phyloP scores from a whole-genome alignment of 768 basidiomycete species.

The Nidularia sp. region DNA sequence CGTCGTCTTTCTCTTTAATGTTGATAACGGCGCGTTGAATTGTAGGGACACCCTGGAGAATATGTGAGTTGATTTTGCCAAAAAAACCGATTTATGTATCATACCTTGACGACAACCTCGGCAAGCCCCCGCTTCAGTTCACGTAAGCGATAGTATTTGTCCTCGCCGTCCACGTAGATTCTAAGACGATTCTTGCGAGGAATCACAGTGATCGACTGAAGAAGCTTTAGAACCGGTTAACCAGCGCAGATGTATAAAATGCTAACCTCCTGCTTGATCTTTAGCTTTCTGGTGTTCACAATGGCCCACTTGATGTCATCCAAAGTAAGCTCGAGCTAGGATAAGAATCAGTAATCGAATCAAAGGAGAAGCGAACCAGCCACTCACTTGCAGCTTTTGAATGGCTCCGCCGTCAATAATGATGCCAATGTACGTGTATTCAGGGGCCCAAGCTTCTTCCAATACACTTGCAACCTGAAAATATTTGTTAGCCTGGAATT shows the following conservation, averaged over 20 bases:
- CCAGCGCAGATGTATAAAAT: background rate
- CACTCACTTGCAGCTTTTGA: slow-evolving; percentile 74
- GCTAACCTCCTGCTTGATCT: slow-evolving; percentile 81
- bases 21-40: slow-evolving; percentile 95
- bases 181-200: slow-evolving; percentile 71
- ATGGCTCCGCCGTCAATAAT: slow-evolving; percentile 89
- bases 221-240: background rate
- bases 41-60: slow-evolving; percentile 69
- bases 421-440: slow-evolving; percentile 90
- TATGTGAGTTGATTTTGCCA: background rate
- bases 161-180: slow-evolving; percentile 73
- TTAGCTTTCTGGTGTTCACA: slow-evolving; percentile 81
- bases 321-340: slow-evolving; percentile 84
- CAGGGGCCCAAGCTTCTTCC: slow-evolving; percentile 94
- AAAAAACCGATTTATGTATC: background rate
- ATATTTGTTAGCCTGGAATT: background rate
- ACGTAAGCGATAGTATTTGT: slow-evolving; percentile 81
- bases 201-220: slow-evolving; percentile 71
- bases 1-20: slow-evolving; percentile 85
- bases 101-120: slow-evolving; percentile 87
- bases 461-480: slow-evolving; percentile 82
- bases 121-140: slow-evolving; percentile 82
- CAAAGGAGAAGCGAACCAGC: background rate
- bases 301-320: slow-evolving; percentile 95
- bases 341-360: background rate